Percentiles rank a stretch among this genome's conserved stretches.
Evolutionary conservation across 768 basidiomycete genomes (phyloP).

Genomic region (Podaxis sp.): DNA sequence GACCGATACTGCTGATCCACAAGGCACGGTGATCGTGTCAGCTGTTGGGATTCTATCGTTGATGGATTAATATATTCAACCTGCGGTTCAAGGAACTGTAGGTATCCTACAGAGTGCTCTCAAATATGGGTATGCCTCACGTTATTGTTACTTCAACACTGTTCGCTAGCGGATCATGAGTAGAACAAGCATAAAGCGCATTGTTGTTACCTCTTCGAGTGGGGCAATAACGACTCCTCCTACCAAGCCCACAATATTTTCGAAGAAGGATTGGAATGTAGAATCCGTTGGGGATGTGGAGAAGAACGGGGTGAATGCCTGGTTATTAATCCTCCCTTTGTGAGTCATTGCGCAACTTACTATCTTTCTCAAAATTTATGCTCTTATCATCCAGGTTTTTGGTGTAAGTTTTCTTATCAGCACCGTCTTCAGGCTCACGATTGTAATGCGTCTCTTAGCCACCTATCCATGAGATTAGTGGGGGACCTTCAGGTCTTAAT

Average conservation of each 20-base stretch:
- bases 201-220: constrained; percentile 66
- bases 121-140: constrained; percentile 43
- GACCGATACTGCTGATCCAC: constrained; percentile 40
- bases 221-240: constrained; percentile 43
- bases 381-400: too few relatives aligned
- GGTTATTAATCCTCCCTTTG: too few relatives aligned
- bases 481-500: too few relatives aligned
- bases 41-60: background rate
- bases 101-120: constrained; percentile 58
- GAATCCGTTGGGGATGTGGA: constrained; percentile 41
- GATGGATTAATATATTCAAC: constrained; percentile 43
- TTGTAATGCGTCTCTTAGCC: too few relatives aligned
- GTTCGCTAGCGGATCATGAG: constrained; percentile 7
- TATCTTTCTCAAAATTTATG: too few relatives aligned
- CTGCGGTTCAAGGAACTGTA: constrained; percentile 71
- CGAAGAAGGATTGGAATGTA: constrained; percentile 63
- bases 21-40: constrained; percentile 19
- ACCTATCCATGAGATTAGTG: too few relatives aligned
- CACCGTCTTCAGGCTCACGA: too few relatives aligned
- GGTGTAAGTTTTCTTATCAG: too few relatives aligned
- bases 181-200: constrained; percentile 53
- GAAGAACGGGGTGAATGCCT: constrained; percentile 49
- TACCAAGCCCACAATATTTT: constrained; percentile 30
- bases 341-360: too few relatives aligned
- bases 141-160: background rate